These are phyloP conservation scores for Citrus australasica DNA, from an alignment of 345 rosid species.

Conservation along the genomic window DNA sequence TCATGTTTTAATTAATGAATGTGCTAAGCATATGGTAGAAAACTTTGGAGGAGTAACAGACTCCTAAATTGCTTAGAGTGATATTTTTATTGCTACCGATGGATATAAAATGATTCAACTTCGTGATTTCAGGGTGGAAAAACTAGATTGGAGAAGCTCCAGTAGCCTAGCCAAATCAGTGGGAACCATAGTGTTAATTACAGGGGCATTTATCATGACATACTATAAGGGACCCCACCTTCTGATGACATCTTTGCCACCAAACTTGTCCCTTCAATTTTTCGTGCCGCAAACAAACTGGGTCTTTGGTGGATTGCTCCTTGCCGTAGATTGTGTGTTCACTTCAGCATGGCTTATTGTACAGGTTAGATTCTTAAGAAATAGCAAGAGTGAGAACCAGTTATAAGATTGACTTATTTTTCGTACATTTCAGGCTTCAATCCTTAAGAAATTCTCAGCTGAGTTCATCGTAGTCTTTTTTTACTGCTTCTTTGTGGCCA, in stretches of 20 bases:
- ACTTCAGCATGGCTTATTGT: slow-evolving; percentile 37
- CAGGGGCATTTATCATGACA: slow-evolving; percentile 41
- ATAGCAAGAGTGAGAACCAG: not conserved
- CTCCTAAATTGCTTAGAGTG: not conserved
- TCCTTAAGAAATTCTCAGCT: slow-evolving; percentile 39
- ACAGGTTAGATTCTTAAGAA: slow-evolving; percentile 26
- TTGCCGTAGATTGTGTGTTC: slow-evolving; percentile 33
- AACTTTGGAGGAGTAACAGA: not conserved
- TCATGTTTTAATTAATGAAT: slow-evolving; percentile 1
- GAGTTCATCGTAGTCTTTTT: slow-evolving; percentile 41
- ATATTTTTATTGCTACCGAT: not conserved
- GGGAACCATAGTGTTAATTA: slow-evolving; percentile 42
- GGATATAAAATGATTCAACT: not conserved
- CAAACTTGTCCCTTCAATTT: slow-evolving; percentile 11
- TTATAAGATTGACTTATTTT: not conserved
- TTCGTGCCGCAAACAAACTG: slow-evolving; percentile 25
- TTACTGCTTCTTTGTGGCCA: slow-evolving; percentile 46
- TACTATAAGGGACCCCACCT: slow-evolving; percentile 44
- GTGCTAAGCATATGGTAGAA: not conserved
- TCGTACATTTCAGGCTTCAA: slow-evolving; percentile 21
- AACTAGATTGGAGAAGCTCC: slow-evolving; percentile 29
- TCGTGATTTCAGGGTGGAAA: slow-evolving; percentile 39
- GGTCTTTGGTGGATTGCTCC: slow-evolving; percentile 44
- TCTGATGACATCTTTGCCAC: slow-evolving; percentile 13
- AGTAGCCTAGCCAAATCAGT: slow-evolving; percentile 33